Base-by-base conservation (phyloP, 2,329 filamentous ascomycete species). In the Zasmidium citrigriseum region DNA sequence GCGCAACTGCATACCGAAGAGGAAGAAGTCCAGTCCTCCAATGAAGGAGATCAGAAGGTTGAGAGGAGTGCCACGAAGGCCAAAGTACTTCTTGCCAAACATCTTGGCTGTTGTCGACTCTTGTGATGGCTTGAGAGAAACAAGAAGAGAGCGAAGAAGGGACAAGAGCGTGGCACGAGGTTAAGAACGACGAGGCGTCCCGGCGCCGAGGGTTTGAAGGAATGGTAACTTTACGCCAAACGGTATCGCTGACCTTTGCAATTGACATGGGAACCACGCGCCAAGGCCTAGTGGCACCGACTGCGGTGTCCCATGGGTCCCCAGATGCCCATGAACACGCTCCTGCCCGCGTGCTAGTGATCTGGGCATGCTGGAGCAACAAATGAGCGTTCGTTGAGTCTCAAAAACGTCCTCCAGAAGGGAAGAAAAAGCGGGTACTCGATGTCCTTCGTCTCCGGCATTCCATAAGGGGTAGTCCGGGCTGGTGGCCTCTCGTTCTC, bases 11-110 rank as follows among this genome's bases (percentile, higher is more conserved):
- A 41, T 27, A 9, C 25, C 46, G 14, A 25, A 62, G 29, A 65
- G 58, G 49, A 64, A 46, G 44, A 72, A 72, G 61, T 78, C 77
- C 62, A 77, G 68, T 34, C 77, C 77, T 23, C 77, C 77, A 61
- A 79, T 74, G 18, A 78, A 48, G 29, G 74, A 73, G 61, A 80
- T 77, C 29, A 75, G 76, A 21, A 76, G 58, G 56, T 77, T 75
- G n/a, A 79, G 71, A 46, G 63, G 68, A 50, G 67, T 67, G 70
- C 77, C 77, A 60, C 70, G 69, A 23, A 78, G 71, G 70, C 76
- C 76, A 62, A 75, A 70, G 59, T 73, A 78, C 23, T 52, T 44
- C 52, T 55, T 38, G 4, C 58, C 58, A 52, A 61, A 54, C 61
- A 57, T 61, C 46, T 47, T 55, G 16, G 10, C 25, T 12, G 16